A percentile compares a stretch with the other conserved stretches of the same genome.
These are phyloP conservation scores for Trichoderma oligosporum DNA, from an alignment of 2,329 filamentous ascomycete genomes.

Conservation along the genomic window DNA sequence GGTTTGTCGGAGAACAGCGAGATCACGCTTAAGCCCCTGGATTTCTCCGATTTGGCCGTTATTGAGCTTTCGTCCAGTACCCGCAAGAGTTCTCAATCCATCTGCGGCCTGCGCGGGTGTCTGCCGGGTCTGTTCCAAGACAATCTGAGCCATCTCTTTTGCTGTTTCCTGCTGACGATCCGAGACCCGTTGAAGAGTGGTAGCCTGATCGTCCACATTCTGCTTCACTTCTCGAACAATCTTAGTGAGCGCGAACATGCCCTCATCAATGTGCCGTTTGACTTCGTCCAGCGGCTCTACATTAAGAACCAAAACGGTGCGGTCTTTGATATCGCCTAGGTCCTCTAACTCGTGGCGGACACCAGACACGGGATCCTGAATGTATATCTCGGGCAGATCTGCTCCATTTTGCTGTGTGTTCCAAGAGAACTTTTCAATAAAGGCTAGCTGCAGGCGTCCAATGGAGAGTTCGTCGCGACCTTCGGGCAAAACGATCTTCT, in stretches of 20 bases:
- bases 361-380: constrained; percentile 91
- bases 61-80: constrained; percentile 44
- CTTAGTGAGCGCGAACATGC: constrained; percentile 71
- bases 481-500: constrained; percentile 87
- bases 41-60: constrained; percentile 70
- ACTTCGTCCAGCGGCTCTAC: constrained; percentile 92
- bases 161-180: constrained; percentile 86
- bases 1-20: constrained; percentile 87
- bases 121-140: constrained; percentile 27
- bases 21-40: constrained; percentile 76
- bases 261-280: constrained; percentile 92
- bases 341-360: constrained; percentile 97
- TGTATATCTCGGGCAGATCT: constrained; percentile 94
- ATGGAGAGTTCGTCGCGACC: constrained; percentile 82
- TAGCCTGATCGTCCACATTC: constrained; percentile 77
- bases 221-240: constrained; percentile 85
- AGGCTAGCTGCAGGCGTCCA: constrained; percentile 84
- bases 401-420: constrained; percentile 92
- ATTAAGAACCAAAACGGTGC: constrained; percentile 91
- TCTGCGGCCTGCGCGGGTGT: constrained; percentile 48
- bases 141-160: constrained; percentile 66
- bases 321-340: constrained; percentile 86
- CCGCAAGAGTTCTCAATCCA: constrained; percentile 34
- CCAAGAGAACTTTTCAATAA: constrained; percentile 99
- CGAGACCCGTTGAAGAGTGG: constrained; percentile 78